phyloP scores from a whole-genome alignment of 2,329 filamentous ascomycete species.

The Camptophora hylomeconis region DNA sequence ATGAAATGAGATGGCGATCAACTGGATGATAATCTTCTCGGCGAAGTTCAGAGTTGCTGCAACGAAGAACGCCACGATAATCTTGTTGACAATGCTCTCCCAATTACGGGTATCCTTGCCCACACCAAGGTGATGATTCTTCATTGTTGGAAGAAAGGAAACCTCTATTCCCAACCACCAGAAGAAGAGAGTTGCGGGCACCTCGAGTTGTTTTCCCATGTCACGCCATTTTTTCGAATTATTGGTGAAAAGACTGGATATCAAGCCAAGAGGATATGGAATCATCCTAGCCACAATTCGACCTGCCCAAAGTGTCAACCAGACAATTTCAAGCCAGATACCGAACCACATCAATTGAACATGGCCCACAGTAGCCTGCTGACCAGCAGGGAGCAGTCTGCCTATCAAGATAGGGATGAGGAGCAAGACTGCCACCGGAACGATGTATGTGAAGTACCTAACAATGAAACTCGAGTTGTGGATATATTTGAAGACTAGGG shows the following conservation, averaged over 20 bases:
- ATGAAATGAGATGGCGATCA: slow-evolving; percentile 90
- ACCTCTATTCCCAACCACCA: slow-evolving; percentile 83
- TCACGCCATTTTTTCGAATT: slow-evolving; percentile 89
- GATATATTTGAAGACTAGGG: slow-evolving; percentile 50
- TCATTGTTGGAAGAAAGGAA: slow-evolving; percentile 75
- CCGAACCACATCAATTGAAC: slow-evolving; percentile 81
- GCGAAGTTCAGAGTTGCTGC: slow-evolving; percentile 66
- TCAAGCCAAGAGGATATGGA: slow-evolving; percentile 46
- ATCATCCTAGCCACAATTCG: slow-evolving; percentile 52
- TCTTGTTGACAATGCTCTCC: slow-evolving; percentile 70
- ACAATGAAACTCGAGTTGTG: slow-evolving; percentile 54
- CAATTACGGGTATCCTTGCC: slow-evolving; percentile 44
- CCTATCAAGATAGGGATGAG: slow-evolving; percentile 57
- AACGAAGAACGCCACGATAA: slow-evolving; percentile 76
- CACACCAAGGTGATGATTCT: slow-evolving; percentile 47
- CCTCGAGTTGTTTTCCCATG: slow-evolving; percentile 70
- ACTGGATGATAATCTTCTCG: slow-evolving; percentile 88
- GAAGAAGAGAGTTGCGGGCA: slow-evolving; percentile 76
- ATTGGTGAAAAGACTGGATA: slow-evolving; percentile 68
- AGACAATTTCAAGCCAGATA: slow-evolving; percentile 88
- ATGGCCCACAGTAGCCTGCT: slow-evolving; percentile 54
- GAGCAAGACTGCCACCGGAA: slow-evolving; percentile 50
- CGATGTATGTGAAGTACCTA: slow-evolving; percentile 60
- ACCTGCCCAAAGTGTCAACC: slow-evolving; percentile 78
- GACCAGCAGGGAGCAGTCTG: slow-evolving; percentile 38